A percentile compares a stretch with the other conserved stretches of the same genome.
Conservation (phyloP, 768 basidiomycete genomes). For the Amanita molliuscula region DNA sequence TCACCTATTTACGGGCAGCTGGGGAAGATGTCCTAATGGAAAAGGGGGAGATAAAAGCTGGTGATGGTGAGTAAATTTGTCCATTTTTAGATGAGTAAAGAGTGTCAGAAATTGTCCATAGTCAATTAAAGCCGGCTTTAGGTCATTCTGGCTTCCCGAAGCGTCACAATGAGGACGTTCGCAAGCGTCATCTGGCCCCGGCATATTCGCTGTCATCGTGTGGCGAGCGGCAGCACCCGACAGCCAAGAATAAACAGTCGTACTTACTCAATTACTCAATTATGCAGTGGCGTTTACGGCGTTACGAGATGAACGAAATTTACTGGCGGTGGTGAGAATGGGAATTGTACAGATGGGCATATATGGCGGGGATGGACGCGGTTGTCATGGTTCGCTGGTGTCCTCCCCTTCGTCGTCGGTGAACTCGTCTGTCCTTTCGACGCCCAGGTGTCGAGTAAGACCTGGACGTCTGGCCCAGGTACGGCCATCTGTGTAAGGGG, state of each 20-base stretch:
- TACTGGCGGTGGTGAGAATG: background rate
- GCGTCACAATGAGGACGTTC: slow-evolving; percentile 11
- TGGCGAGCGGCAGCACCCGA: background rate
- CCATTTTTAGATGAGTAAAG: background rate
- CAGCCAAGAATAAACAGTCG: background rate
- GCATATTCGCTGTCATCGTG: slow-evolving; percentile 23
- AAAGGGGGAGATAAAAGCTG: no score
- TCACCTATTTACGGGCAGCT: no score
- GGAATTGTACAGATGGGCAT: background rate
- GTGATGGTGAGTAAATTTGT: background rate
- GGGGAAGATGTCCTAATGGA: no score
- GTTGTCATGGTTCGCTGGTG: background rate
- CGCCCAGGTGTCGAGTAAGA: slow-evolving; percentile 47
- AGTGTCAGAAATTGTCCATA: background rate
- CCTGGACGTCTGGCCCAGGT: slow-evolving; percentile 68
- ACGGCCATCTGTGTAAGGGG: slow-evolving; percentile 79
- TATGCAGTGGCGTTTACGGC: background rate
- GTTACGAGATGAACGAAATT: no score
- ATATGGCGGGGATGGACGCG: no score
- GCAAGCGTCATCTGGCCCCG: slow-evolving; percentile 85
- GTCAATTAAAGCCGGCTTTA: slow-evolving; percentile 41
- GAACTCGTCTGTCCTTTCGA: slow-evolving; percentile 73
- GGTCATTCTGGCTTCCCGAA: slow-evolving; percentile 47
- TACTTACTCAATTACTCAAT: slow-evolving; percentile 1
- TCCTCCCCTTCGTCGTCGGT: slow-evolving; percentile 70